These are phyloP conservation scores for Pythium myriotylum DNA, from an alignment of 352 stramenopile species.

Conservation along the genomic window DNA sequence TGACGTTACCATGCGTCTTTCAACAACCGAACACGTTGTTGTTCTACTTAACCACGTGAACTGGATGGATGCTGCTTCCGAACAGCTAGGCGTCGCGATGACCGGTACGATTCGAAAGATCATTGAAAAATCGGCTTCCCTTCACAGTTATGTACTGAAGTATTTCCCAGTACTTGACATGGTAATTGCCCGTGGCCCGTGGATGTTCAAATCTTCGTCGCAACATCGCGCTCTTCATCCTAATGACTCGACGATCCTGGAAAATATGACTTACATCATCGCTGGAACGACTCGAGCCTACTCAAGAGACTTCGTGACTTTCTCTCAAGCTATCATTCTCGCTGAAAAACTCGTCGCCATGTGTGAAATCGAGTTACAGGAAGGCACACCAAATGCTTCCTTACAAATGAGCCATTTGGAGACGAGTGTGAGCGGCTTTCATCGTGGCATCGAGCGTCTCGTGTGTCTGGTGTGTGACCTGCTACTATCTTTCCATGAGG, in stretches of 20 bases:
- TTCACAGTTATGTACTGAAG: slow-evolving; percentile 1
- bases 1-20: slow-evolving; percentile 9
- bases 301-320: background rate
- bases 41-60: background rate
- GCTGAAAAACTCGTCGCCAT: background rate
- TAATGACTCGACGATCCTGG: background rate
- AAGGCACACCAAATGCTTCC: background rate
- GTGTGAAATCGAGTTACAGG: slow-evolving; percentile 3
- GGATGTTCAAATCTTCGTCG: background rate
- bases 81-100: background rate
- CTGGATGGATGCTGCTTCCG: background rate
- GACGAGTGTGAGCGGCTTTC: slow-evolving; percentile 8
- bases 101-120: slow-evolving; percentile 1
- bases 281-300: background rate
- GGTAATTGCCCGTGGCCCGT: background rate
- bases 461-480: slow-evolving; percentile 20
- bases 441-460: slow-evolving; percentile 9
- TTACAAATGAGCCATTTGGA: too few relatives aligned
- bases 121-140: background rate
- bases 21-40: background rate
- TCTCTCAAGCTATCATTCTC: slow-evolving; percentile 4
- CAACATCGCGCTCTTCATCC: background rate
- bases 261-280: slow-evolving; percentile 11
- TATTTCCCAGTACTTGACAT: slow-evolving; percentile 10
- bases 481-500: slow-evolving; percentile 20